These are phyloP conservation scores for Leccinum incarnatum DNA, from an alignment of 768 basidiomycete species.

Conservation along the genomic window DNA sequence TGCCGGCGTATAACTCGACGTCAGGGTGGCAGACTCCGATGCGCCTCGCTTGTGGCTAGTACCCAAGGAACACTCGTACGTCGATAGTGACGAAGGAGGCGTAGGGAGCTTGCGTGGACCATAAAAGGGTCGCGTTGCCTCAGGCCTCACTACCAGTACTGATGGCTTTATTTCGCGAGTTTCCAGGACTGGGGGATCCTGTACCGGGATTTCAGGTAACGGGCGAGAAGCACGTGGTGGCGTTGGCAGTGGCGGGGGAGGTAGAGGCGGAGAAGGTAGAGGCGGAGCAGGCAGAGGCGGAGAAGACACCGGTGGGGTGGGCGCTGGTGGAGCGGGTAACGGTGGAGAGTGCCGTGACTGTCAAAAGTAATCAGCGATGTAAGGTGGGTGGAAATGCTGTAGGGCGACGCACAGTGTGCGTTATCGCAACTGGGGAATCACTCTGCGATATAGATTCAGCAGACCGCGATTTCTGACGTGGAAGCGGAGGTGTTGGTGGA, in stretches of 20 bases:
- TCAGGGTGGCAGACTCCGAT: conserved; percentile 25
- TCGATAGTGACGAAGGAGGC: conserved; percentile 27
- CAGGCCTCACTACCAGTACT: conserved; percentile 14
- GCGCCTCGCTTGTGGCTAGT: conserved; percentile 16
- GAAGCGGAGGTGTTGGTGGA: conserved; percentile 58
- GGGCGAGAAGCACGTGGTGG: conserved; percentile 29
- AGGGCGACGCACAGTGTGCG: conserved; percentile 22
- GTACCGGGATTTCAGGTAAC: conserved; percentile 30
- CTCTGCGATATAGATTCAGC: conserved; percentile 29
- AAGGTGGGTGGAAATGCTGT: background rate
- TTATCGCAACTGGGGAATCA: conserved; percentile 30
- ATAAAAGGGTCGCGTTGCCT: conserved; percentile 19
- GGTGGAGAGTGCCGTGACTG: conserved; percentile 30
- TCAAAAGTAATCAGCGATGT: conserved; percentile 1
- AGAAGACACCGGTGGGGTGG: conserved; percentile 11
- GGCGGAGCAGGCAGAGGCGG: conserved; percentile 20
- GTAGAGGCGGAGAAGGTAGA: conserved; percentile 23
- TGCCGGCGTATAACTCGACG: conserved; percentile 29
- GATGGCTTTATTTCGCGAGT: conserved; percentile 18
- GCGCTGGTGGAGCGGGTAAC: conserved; percentile 15
- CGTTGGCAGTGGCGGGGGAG: conserved; percentile 26
- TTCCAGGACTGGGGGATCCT: conserved; percentile 12
- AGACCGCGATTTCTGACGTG: conserved; percentile 36
- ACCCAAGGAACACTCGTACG: conserved; percentile 21
- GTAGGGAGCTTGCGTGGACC: conserved; percentile 33